Percentiles rank a stretch among this genome's conserved stretches.
These are phyloP conservation scores for Fusarium bulbicola DNA, from an alignment of 2,329 filamentous ascomycete genomes.

Conservation along the genomic window DNA sequence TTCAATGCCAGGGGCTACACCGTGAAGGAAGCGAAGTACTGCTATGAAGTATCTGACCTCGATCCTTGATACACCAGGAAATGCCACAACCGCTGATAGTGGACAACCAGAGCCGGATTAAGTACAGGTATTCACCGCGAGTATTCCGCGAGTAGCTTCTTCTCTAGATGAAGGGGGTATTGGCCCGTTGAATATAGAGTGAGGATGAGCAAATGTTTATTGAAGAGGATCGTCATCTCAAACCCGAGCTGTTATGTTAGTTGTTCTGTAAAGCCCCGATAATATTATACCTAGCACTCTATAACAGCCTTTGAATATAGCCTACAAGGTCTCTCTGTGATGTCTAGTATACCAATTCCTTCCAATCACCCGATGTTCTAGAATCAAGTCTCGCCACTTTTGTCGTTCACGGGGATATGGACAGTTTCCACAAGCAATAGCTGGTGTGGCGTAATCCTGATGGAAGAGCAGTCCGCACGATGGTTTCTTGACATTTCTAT, in stretches of 20 bases:
- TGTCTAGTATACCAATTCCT: not conserved
- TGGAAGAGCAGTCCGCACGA: not conserved
- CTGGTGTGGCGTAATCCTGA: not conserved
- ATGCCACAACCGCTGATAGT: not conserved
- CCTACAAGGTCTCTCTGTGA: not conserved
- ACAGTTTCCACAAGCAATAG: not conserved
- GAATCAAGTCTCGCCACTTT: not conserved
- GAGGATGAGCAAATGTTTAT: not conserved
- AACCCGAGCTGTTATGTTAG: not conserved
- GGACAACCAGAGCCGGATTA: not conserved
- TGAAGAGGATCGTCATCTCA: not conserved
- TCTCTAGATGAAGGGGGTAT: accelerated
- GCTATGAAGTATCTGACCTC: not conserved
- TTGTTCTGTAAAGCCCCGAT: not conserved
- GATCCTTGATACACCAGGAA: not conserved
- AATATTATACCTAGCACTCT: not conserved
- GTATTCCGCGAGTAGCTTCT: not conserved
- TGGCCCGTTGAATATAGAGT: not conserved
- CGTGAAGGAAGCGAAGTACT: not conserved
- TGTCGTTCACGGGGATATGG: not conserved
- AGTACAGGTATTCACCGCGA: not conserved
- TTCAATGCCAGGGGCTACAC: not conserved
- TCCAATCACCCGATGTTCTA: not conserved
- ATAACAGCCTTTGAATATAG: not conserved
- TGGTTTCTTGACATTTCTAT: not conserved